Base-by-base conservation (phyloP, 75 land plant genomes). In the Cupressus sempervirens region DNA sequence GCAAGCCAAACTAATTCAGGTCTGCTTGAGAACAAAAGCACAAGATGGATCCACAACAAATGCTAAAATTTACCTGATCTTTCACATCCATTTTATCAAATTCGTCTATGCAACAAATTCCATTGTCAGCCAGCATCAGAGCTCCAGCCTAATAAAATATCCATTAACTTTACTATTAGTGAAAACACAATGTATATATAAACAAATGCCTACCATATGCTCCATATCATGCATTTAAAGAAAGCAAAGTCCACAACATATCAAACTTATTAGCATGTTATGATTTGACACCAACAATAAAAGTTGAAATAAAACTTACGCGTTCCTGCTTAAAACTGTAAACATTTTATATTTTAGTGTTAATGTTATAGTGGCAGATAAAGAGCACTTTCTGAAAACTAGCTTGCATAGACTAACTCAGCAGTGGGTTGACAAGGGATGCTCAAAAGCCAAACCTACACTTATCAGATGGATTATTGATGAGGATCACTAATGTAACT, bases 51-150 rank as follows among this genome's bases (percentile, higher is more conserved):
- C 54, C 26, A 67, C 34, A 43, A 20, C 43, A 54, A 74, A 12
- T 80, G n/a, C 29, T 41, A 35, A 5, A 87, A 76, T 54, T 72
- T 86, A 96, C 99, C 98, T 98, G 99, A 85, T 98, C 99, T 87
- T 93, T 95, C 67, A 98, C 84, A 83, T 98, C 99, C 99, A 98
- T 98, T 85, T 98, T 98, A 86, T 98, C 99, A 91, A 98, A 98
- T 86, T 96, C 99, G 89, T 98, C 99, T 84, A 96, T 98, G 84
- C 99, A 98, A 86, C 99, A 98, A 35, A 98, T 91, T 12, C 99
- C 99, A 88, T 96, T 98, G 84, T 96, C 99, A 85, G 99, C 97
- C 81, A 96, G 96, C 99, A 98, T 96, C 41, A 98, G 85, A 3
- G 99, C 99, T 86, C 99, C 99, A 83, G 99, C 99, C 99, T 98